A percentile compares a stretch with the other conserved stretches of the same genome.
phyloP scores from a whole-genome alignment of 768 basidiomycete species.

The Leucogyrophana mollusca region DNA sequence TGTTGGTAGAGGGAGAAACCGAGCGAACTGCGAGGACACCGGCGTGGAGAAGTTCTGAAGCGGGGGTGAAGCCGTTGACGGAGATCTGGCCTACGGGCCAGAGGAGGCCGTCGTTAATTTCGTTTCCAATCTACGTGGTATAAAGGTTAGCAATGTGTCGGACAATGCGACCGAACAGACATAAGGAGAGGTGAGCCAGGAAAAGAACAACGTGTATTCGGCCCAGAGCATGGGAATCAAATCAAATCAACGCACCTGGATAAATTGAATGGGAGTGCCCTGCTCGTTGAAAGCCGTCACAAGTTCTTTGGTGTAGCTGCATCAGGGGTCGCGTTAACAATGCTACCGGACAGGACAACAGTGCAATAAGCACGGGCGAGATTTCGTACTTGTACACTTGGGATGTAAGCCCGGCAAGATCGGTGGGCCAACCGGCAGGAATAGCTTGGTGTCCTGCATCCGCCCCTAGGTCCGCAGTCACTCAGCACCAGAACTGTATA shows the following conservation, averaged over 20 bases:
- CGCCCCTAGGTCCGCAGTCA: constrained; percentile 46
- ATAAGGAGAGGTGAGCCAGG: too few relatives aligned
- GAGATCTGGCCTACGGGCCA: constrained; percentile 38
- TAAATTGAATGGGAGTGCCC: constrained; percentile 52
- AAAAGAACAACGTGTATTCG: too few relatives aligned
- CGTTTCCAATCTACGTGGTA: constrained; percentile 32
- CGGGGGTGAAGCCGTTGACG: constrained; percentile 26
- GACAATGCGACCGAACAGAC: too few relatives aligned
- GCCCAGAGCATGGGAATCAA: too few relatives aligned
- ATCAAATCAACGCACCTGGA: constrained; percentile 36
- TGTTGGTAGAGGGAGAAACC: constrained; percentile 42
- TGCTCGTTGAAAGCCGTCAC: constrained; percentile 52
- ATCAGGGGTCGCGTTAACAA: neutral
- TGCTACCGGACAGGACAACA: neutral
- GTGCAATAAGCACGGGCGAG: too few relatives aligned
- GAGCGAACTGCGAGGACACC: constrained; percentile 12
- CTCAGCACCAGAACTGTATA: neutral
- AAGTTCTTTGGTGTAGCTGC: constrained; percentile 50
- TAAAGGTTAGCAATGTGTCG: too few relatives aligned
- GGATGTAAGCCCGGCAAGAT: constrained; percentile 50
- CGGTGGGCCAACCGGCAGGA: constrained; percentile 54
- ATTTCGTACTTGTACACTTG: constrained; percentile 55
- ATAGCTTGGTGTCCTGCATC: constrained; percentile 63
- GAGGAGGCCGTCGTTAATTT: constrained; percentile 39
- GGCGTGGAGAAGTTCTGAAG: constrained; percentile 38